Base-by-base conservation (phyloP, 305 asterid species). In the Fraxinus latifolia region DNA sequence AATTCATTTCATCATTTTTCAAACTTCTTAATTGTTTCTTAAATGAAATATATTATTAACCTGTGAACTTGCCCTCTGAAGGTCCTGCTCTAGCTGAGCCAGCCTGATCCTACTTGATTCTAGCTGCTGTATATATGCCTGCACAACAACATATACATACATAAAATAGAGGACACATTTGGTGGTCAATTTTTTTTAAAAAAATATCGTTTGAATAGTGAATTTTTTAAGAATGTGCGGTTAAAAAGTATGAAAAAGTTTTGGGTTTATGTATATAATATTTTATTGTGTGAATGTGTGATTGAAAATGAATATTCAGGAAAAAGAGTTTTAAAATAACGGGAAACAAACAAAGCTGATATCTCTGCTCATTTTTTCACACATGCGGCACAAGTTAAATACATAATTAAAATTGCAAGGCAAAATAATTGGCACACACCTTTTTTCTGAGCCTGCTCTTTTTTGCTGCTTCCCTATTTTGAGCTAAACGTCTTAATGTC, bases 381-480 rank as follows among this genome's bases (percentile, higher is more conserved):
- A 8, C 19, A 50, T 3, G 60, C 23, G 15, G 21, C 21, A n/a
- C 62, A 5, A 53, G 23, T 53, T 53, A 53, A 2, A n/a, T 53
- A 53, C 23, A 60, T 44, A 67, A 6, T 11, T n/a, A 47, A 21
- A 42, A 23, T 3, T 39, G 9, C 2, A 17, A 53, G 27, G 4
- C 1, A 9, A 39, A 33, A 21, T 34, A 65, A n/a, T 31, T 12
- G 29, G 68, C 27, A 79, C 42, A 53, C 7, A 94, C 99, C 96
- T 96, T 96, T 86, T 94, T 96, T 72, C 98, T 91, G 70, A 93
- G 93, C 87, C 99, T 93, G 92, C 99, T 96, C 85, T 93, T 96
- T 85, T 89, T 92, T 78, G 99, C 99, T 53, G 99, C 99, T 90
- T 94, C 99, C 89, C 99, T 90, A 85, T 96, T 96, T 86, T 96